A percentile compares a stretch with the other conserved stretches of the same genome.
These are phyloP conservation scores for Turnera subulata DNA, from an alignment of 345 rosid genomes.

Conservation along the genomic window DNA sequence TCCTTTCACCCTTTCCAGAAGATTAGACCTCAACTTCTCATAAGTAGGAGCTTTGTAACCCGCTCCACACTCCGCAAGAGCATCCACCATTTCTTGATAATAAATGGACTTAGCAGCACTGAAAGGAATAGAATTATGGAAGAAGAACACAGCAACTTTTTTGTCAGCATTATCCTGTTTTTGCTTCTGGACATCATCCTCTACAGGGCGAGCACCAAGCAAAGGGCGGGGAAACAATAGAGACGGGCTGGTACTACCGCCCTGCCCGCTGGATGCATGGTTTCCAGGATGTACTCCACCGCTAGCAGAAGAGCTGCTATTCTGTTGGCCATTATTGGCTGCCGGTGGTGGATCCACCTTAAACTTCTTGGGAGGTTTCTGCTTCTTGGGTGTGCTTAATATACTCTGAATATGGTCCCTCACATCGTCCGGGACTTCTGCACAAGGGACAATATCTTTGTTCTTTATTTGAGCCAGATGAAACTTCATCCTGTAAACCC, in stretches of 20 bases:
- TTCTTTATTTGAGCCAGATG: slow-evolving; percentile 61
- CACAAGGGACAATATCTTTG: slow-evolving; percentile 52
- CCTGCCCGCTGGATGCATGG: slow-evolving; percentile 40
- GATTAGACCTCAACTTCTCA: slow-evolving; percentile 18
- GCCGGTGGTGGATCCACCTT: slow-evolving; percentile 31
- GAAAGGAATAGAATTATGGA: slow-evolving; percentile 21
- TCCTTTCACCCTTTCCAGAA: slow-evolving; percentile 18
- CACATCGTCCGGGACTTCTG: slow-evolving; percentile 44
- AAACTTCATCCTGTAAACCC: slow-evolving; percentile 67
- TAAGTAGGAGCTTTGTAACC: slow-evolving; percentile 28
- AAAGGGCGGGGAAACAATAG: slow-evolving; percentile 31
- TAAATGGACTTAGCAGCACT: slow-evolving; percentile 19
- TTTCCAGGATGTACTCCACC: slow-evolving; percentile 39
- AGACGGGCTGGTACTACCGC: slow-evolving; percentile 44
- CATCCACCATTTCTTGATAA: slow-evolving; percentile 28
- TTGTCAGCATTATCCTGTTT: slow-evolving; percentile 39
- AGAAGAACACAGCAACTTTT: slow-evolving; percentile 21
- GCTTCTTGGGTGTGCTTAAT: slow-evolving; percentile 44
- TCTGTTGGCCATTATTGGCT: slow-evolving; percentile 32
- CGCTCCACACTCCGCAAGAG: slow-evolving; percentile 19
- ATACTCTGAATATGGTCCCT: slow-evolving; percentile 41
- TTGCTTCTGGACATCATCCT: slow-evolving; percentile 35
- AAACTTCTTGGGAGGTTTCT: slow-evolving; percentile 36
- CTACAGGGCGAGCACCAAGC: slow-evolving; percentile 25
- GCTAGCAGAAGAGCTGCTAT: slow-evolving; percentile 47